These are phyloP conservation scores for Amoebophrya sp. DNA, from an alignment of 169 alveolate species.

Conservation along the genomic window DNA sequence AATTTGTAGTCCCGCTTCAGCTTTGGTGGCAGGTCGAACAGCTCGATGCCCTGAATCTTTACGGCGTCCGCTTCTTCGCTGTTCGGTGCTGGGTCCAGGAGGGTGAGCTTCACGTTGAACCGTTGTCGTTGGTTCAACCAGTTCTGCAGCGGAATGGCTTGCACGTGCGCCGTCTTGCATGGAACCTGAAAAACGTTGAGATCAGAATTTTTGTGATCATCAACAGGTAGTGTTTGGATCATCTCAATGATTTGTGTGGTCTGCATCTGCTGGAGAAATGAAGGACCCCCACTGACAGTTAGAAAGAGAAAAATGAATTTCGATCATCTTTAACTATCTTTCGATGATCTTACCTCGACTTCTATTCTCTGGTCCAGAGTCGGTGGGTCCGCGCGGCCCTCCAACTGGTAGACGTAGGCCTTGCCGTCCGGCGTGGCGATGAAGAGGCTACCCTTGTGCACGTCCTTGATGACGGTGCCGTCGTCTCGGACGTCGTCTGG, in stretches of 20 bases:
- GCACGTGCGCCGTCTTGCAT: constrained; percentile 34
- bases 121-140: constrained; percentile 33
- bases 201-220: too few relatives aligned
- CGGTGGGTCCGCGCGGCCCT: constrained; percentile 1
- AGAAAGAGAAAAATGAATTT: too few relatives aligned
- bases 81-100: constrained; percentile 24
- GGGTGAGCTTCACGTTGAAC: constrained; percentile 23
- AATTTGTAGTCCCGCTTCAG: constrained; percentile 35
- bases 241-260: too few relatives aligned
- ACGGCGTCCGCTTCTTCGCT: constrained; percentile 25
- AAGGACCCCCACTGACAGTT: too few relatives aligned
- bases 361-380: background rate
- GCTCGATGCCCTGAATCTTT: constrained; percentile 28
- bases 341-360: background rate
- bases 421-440: constrained; percentile 38
- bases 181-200: background rate
- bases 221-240: too few relatives aligned
- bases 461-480: background rate
- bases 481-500: background rate
- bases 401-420: constrained; percentile 29
- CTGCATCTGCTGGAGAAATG: too few relatives aligned
- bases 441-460: constrained; percentile 31
- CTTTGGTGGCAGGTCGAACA: constrained; percentile 30
- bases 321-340: too few relatives aligned
- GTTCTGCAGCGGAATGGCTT: constrained; percentile 26